Percentiles rank a stretch among this genome's conserved stretches.
phyloP scores from a whole-genome alignment of 148 eudicot species.

The Camellia sinensis region DNA sequence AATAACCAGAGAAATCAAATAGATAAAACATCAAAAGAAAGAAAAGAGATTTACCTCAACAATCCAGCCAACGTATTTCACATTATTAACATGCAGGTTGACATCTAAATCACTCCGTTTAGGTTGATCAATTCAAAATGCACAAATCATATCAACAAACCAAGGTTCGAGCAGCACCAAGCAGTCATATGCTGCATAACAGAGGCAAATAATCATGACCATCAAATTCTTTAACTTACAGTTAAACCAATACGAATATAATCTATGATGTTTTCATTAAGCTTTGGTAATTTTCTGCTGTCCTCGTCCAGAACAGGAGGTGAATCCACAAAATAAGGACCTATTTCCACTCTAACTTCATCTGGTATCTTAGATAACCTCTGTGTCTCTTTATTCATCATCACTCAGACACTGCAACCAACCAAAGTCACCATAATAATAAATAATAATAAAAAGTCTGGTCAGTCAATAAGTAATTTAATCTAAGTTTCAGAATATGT shows the following conservation, averaged over 20 bases:
- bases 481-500: background rate
- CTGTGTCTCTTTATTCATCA: conserved; percentile 95
- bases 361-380: conserved; percentile 91
- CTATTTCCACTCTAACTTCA: conserved; percentile 87
- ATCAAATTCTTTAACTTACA: conserved; percentile 43
- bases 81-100: conserved; percentile 98
- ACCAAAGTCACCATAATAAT: conserved; percentile 48
- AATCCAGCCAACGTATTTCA: conserved; percentile 92
- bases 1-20: background rate
- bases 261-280: conserved; percentile 68
- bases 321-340: conserved; percentile 63
- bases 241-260: conserved; percentile 64
- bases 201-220: background rate
- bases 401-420: conserved; percentile 76
- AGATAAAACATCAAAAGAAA: background rate
- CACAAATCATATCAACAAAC: conserved; percentile 4
- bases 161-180: background rate
- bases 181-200: background rate
- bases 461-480: background rate
- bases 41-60: conserved; percentile 67
- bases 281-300: conserved; percentile 82
- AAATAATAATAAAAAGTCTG: background rate
- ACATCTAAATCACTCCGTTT: conserved; percentile 96
- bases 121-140: conserved; percentile 50
- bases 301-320: conserved; percentile 85